These are phyloP conservation scores for Noccaea caerulescens DNA, from an alignment of 345 rosid genomes.

Conservation along the genomic window DNA sequence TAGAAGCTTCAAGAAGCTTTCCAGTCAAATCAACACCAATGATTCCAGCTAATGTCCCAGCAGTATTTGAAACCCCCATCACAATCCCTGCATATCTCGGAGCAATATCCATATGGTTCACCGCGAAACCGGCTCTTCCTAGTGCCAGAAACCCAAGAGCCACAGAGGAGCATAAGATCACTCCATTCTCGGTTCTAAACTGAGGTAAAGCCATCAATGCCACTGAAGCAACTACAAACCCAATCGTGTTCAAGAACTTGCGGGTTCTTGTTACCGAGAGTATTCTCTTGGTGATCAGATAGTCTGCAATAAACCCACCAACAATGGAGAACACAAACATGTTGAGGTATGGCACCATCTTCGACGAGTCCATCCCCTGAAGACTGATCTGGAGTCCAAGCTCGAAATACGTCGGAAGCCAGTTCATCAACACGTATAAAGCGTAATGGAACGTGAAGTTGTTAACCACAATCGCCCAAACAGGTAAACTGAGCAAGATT, in stretches of 20 bases:
- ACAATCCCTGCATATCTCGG: constrained; percentile 95
- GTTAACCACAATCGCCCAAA: constrained; percentile 94
- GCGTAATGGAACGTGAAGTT: constrained; percentile 98
- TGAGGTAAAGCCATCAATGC: constrained; percentile 82
- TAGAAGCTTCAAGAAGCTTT: constrained; percentile 85
- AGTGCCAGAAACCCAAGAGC: constrained; percentile 93
- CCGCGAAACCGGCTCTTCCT: constrained; percentile 98
- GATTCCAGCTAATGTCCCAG: constrained; percentile 94
- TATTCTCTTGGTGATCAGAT: constrained; percentile 75
- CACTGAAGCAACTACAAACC: constrained; percentile 78
- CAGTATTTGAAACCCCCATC: constrained; percentile 98
- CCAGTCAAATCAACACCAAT: constrained; percentile 92
- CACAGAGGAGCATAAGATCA: constrained; percentile 80
- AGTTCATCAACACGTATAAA: constrained; percentile 90
- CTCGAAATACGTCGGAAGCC: constrained; percentile 95
- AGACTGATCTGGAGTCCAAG: constrained; percentile 89
- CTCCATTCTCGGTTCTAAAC: constrained; percentile 80
- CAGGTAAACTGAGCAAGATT: constrained; percentile 68
- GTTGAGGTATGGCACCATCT: constrained; percentile 97
- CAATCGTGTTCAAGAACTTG: constrained; percentile 78
- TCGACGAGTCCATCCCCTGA: constrained; percentile 94
- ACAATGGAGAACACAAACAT: constrained; percentile 96
- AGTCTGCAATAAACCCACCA: constrained; percentile 92
- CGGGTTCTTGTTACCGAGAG: constrained; percentile 80
- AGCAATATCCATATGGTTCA: constrained; percentile 98